Evolutionary conservation across 148 eudicot genomes (phyloP).

Genomic region (Chenopodium berlandieri): DNA sequence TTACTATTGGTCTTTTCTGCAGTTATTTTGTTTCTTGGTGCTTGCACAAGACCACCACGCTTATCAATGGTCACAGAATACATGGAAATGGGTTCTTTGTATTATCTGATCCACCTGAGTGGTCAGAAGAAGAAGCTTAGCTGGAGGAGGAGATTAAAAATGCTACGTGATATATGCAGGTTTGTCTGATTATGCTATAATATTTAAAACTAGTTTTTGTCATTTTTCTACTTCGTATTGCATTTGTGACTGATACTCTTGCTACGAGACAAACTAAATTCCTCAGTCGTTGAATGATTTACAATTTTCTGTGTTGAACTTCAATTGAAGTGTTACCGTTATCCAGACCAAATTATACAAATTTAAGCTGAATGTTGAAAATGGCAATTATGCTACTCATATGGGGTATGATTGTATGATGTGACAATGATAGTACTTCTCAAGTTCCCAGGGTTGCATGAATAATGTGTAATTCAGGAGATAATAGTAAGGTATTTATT

Average conservation of each 20-base stretch:
- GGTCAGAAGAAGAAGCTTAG: conserved; percentile 96
- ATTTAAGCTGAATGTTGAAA: no score
- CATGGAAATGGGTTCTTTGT: conserved; percentile 99
- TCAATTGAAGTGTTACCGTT: neutral
- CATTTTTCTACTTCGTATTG: neutral
- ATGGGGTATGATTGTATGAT: neutral
- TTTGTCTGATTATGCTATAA: conserved; percentile 19
- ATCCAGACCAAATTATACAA: neutral
- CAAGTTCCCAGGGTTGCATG: neutral
- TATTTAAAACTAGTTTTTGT: neutral
- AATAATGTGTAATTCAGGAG: neutral
- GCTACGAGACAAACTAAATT: neutral
- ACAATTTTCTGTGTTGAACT: neutral
- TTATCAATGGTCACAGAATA: conserved; percentile 96
- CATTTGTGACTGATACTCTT: no score
- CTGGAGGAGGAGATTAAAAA: conserved; percentile 90
- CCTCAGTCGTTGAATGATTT: neutral
- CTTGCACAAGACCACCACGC: conserved; percentile 92
- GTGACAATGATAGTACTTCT: neutral
- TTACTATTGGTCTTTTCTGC: conserved; percentile 32
- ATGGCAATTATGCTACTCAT: conserved; percentile 3
- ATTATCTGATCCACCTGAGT: conserved; percentile 85
- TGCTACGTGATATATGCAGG: conserved; percentile 99
- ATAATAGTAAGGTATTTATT: neutral
- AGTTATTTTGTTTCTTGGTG: conserved; percentile 97